Evolutionary conservation across 495 filamentous ascomycete genomes (phyloP).

Genomic region (Letharia columbiana): DNA sequence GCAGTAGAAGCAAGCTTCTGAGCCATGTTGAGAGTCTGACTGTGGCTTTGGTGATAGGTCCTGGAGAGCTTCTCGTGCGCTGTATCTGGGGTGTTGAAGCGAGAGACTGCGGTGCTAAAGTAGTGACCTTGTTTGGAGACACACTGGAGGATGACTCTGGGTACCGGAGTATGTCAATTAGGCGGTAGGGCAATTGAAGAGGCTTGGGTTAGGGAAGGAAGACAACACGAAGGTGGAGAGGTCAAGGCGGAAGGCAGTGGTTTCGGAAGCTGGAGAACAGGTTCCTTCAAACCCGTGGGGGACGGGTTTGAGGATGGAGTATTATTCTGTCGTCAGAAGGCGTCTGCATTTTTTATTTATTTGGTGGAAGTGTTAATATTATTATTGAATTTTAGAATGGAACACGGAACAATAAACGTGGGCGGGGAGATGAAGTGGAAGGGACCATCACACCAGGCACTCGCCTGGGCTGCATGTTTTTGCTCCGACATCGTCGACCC

Average conservation of each 20-base stretch:
- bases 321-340: conserved; percentile 25
- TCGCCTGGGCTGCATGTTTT: background rate
- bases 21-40: conserved; percentile 20
- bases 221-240: background rate
- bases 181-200: background rate
- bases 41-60: background rate
- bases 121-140: background rate
- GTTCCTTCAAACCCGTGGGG: conserved; percentile 37
- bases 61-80: background rate
- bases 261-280: conserved; percentile 6
- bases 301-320: conserved; percentile 38
- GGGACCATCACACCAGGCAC: background rate
- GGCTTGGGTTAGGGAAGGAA: background rate
- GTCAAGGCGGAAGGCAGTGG: conserved; percentile 1
- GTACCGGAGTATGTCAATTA: background rate
- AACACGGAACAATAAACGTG: background rate
- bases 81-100: background rate
- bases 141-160: background rate
- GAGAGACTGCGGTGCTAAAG: background rate
- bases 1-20: conserved; percentile 35
- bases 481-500: conserved; percentile 3
- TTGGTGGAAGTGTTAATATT: conserved; percentile 1
- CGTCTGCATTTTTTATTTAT: conserved; percentile 14
- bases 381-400: background rate
- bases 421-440: background rate